Base-by-base conservation (phyloP, 257 asterid genomes). In the Leptodermis oblonga region DNA sequence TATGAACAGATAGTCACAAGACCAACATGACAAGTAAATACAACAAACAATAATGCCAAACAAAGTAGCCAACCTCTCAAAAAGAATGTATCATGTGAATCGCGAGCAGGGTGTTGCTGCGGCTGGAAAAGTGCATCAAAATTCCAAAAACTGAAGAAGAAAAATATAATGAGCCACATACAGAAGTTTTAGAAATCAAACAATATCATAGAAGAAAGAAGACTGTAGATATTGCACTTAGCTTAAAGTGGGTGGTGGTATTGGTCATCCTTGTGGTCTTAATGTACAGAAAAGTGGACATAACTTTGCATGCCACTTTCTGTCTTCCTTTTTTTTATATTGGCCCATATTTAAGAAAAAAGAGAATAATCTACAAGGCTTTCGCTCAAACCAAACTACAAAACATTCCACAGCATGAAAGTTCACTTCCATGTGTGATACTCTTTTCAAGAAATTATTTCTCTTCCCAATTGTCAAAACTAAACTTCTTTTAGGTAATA, bases 41-140 rank as follows among this genome's bases (percentile, higher is more conserved):
- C 41, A 78, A 62, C 51, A 25, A 78, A 77, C 70, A 51, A 20
- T 56, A 28, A 78, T 53, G 54, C 17, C 36, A 59, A 70, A 51
- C 77, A 51, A 62, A 85, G 34, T 51, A 72, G 48, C 76, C 55
- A 62, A 87, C 98, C 98, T 86, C 86, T 87, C 76, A 94, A 74
- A 81, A 91, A 91, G 88, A 94, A 94, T 23, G 99, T 91, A 79
- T 94, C 99, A 25, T 91, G 99, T 64, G 99, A 94, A 87, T 94
- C 97, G 73, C 99, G 96, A 64, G 99, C 99, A 45, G 99, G 99
- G 73, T 94, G 99, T 74, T 94, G 97, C 58, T 94, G 97, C 17
- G 96, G 97, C 84, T 94, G 97, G 88, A 91, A 94, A 73, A 91
- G 96, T n/a, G 96, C 95, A 66, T 94, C 99, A 61, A 94, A 94